Base-by-base conservation (phyloP, 2,329 filamentous ascomycete genomes). In the Drechslera avenae region DNA sequence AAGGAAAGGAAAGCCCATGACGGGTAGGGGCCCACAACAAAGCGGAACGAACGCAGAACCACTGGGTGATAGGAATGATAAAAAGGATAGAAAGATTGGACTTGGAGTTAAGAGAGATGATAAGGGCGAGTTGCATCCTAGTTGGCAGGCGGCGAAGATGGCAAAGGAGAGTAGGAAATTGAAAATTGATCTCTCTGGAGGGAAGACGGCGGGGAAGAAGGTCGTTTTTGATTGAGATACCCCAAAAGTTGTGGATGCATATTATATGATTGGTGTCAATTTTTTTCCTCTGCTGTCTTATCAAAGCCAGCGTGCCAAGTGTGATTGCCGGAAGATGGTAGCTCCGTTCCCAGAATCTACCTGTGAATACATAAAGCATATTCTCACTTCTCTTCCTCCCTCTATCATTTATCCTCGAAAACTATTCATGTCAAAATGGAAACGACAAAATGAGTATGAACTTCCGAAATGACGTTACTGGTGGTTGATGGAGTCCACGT, bases 81-180 rank as follows among this genome's bases (percentile, higher is more conserved):
- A 43, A 16, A 52, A 52, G 19, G 49, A 48, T 17, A 63, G 60
- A 30, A 68, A 59, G 50, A 83, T 55, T 68, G 73, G 46, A 7
- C 28, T 40, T 18, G 81, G 81, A 10, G 72, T 36, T 3, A 71
- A 71, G 58, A 66, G 67, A 12, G 78, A 80, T 55, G 81, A 84
- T 50, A 71, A 74, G 34, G 82, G 82, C 8, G 72, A 80, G 5
- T 59, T 87, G 60, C 85, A 87, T 79, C 85, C 85, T 16, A 85
- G 82, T 46, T 87, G 85, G 85, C 80, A 83, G 68, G 85, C 85
- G 5, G 83, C 82, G 23, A 83, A 81, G 74, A 78, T 78, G 63
- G 79, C 81, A 12, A 87, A 87, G 73, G 78, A 81, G 70, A 77
- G 78, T 62, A 77, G 78, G 67, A 77, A 77, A 64, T 69, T 69